phyloP scores from a whole-genome alignment of 345 rosid genomes.

The Kernera saxatilis region DNA sequence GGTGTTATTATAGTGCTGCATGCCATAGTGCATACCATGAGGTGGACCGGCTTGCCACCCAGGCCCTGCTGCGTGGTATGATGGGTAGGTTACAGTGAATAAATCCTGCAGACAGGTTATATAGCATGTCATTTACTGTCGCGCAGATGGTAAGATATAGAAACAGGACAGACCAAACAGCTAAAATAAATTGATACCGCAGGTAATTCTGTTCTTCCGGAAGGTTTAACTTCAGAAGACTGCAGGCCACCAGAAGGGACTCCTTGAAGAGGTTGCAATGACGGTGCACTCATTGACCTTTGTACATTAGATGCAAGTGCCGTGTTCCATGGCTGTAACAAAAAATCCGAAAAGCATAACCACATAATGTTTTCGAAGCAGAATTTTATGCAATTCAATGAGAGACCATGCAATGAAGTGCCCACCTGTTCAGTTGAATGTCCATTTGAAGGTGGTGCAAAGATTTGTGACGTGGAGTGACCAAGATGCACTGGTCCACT shows the following conservation, averaged over 20 bases:
- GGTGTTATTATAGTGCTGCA: slow-evolving; percentile 57
- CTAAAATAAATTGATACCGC: slow-evolving; percentile 41
- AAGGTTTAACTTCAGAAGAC: slow-evolving; percentile 44
- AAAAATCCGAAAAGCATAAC: slow-evolving; percentile 11
- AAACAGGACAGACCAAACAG: not conserved
- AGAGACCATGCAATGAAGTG: slow-evolving; percentile 2
- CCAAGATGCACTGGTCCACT: slow-evolving; percentile 32
- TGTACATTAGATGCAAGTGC: slow-evolving; percentile 39
- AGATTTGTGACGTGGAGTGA: slow-evolving; percentile 43
- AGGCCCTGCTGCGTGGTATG: slow-evolving; percentile 46
- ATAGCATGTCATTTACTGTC: not conserved
- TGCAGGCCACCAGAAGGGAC: slow-evolving; percentile 33
- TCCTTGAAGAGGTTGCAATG: slow-evolving; percentile 41
- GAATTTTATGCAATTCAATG: not conserved
- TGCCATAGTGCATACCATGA: slow-evolving; percentile 49
- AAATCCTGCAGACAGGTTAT: slow-evolving; percentile 56
- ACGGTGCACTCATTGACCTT: slow-evolving; percentile 36
- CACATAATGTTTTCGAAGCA: not conserved
- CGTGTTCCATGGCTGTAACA: slow-evolving; percentile 54
- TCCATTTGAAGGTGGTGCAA: slow-evolving; percentile 39
- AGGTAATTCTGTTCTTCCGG: slow-evolving; percentile 72
- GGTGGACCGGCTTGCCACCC: slow-evolving; percentile 81
- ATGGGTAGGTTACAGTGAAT: slow-evolving; percentile 53
- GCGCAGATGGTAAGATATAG: not conserved
- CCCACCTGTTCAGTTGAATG: slow-evolving; percentile 59